Evolutionary conservation across 257 asterid genomes (phyloP).

Genomic region (Verbena officinalis): DNA sequence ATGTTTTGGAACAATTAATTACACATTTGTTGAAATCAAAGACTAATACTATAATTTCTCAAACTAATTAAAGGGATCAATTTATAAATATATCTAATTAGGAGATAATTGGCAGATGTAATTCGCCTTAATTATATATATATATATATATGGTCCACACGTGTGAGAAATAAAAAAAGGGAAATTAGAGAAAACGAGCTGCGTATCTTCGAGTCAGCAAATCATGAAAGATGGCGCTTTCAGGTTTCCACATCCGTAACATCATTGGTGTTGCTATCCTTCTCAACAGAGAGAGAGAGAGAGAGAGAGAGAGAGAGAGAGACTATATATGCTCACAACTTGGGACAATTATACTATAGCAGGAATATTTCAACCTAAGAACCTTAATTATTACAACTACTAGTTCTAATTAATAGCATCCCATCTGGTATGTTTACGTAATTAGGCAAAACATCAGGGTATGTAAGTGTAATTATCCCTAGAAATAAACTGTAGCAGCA

Average conservation of each 20-base stretch:
- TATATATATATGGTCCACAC: too few relatives aligned
- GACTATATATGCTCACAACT: conserved; percentile 35
- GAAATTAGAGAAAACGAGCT: not conserved
- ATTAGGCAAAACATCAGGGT: too few relatives aligned
- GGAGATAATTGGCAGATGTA: too few relatives aligned
- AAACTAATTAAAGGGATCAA: too few relatives aligned
- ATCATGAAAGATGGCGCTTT: conserved; percentile 35
- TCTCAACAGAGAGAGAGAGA: conserved; percentile 23
- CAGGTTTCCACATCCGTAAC: conserved; percentile 40
- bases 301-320: not conserved
- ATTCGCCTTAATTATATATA: too few relatives aligned
- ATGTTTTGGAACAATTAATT: too few relatives aligned
- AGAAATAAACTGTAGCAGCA: conserved; percentile 1
- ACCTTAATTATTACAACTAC: conserved; percentile 24
- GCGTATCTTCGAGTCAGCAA: conserved; percentile 62
- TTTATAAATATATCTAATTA: too few relatives aligned
- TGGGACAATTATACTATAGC: conserved; percentile 24
- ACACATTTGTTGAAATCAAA: too few relatives aligned
- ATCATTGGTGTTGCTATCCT: conserved; percentile 40
- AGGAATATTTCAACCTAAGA: conserved; percentile 26
- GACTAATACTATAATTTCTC: too few relatives aligned
- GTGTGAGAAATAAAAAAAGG: conserved; percentile 6
- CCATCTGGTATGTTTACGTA: too few relatives aligned
- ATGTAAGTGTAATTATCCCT: too few relatives aligned
- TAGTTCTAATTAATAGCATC: conserved; percentile 22